Conservation (phyloP, 2,329 filamentous ascomycete species). For the Colletotrichum nymphaeae region DNA sequence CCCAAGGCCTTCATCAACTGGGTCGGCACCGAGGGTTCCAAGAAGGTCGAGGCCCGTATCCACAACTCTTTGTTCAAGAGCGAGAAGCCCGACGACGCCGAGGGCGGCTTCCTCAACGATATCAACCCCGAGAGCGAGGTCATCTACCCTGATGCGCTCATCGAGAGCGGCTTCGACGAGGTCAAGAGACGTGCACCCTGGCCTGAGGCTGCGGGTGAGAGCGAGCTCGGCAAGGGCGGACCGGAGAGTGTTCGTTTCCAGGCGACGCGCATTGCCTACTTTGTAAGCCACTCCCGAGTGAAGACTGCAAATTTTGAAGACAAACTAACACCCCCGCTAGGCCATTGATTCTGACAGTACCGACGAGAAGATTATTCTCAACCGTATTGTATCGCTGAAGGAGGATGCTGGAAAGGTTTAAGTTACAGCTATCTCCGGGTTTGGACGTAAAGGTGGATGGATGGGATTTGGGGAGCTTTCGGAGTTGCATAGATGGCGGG, state of each 20-base stretch:
- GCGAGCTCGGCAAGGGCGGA: slow-evolving; percentile 68
- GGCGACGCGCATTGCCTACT: slow-evolving; percentile 89
- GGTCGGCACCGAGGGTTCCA: slow-evolving; percentile 76
- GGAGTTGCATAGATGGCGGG: slow-evolving; percentile 33
- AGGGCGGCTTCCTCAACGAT: slow-evolving; percentile 85
- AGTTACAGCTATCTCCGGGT: background rate
- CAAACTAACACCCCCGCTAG: slow-evolving; percentile 45
- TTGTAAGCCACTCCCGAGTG: slow-evolving; percentile 58
- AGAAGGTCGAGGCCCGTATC: slow-evolving; percentile 79
- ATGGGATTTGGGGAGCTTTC: slow-evolving; percentile 1
- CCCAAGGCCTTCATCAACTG: slow-evolving; percentile 92
- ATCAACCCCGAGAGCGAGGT: slow-evolving; percentile 87
- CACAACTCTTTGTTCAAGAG: slow-evolving; percentile 89
- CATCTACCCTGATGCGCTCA: slow-evolving; percentile 80
- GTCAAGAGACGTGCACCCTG: slow-evolving; percentile 80
- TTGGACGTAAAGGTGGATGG: background rate
- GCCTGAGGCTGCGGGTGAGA: slow-evolving; percentile 82
- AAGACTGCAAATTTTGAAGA: background rate
- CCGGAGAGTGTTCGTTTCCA: slow-evolving; percentile 89
- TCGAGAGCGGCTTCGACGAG: slow-evolving; percentile 87
- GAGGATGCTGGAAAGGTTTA: slow-evolving; percentile 79
- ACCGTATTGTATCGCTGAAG: slow-evolving; percentile 92
- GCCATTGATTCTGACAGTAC: slow-evolving; percentile 83
- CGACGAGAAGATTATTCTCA: slow-evolving; percentile 84
- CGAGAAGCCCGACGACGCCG: slow-evolving; percentile 81